These are phyloP conservation scores for Citrullus colocynthis DNA, from an alignment of 306 rosid genomes.

Conservation along the genomic window DNA sequence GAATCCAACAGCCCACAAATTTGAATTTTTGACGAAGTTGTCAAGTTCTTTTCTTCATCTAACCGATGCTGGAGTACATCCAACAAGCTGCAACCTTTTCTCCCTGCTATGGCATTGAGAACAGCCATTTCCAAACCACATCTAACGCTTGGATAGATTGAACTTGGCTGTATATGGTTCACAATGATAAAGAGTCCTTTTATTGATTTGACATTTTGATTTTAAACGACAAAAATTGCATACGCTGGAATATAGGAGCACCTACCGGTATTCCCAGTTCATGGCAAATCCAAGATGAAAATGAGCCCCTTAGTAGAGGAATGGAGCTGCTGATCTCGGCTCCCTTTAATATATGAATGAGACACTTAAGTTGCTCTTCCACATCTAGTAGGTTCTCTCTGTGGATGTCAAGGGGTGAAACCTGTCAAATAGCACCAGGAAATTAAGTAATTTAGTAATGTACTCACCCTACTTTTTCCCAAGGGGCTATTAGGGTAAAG, in stretches of 20 bases:
- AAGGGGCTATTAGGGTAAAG: neutral
- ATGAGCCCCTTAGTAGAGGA: conserved; percentile 65
- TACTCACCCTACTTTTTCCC: neutral
- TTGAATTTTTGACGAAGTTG: conserved; percentile 31
- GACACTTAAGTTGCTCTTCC: conserved; percentile 78
- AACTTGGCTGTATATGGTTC: conserved; percentile 44
- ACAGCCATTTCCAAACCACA: conserved; percentile 99
- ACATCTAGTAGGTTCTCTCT: conserved; percentile 59
- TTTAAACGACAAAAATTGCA: neutral
- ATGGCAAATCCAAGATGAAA: conserved; percentile 77
- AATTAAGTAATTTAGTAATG: neutral
- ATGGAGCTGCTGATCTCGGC: conserved; percentile 41
- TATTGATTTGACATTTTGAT: neutral
- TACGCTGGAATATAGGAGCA: conserved; percentile 10
- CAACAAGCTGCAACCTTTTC: conserved; percentile 45
- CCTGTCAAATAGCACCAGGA: conserved; percentile 33
- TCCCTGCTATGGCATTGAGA: conserved; percentile 69
- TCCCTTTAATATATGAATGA: conserved; percentile 46
- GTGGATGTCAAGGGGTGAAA: conserved; percentile 69
- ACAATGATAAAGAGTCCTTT: neutral
- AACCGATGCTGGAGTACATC: conserved; percentile 35
- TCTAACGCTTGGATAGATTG: conserved; percentile 87
- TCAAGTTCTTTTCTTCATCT: conserved; percentile 20
- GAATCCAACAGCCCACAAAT: conserved; percentile 75
- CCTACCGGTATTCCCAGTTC: conserved; percentile 74